These are phyloP conservation scores for Hyaloperonospora arabidopsidis DNA, from an alignment of 352 stramenopile genomes.

Conservation along the genomic window DNA sequence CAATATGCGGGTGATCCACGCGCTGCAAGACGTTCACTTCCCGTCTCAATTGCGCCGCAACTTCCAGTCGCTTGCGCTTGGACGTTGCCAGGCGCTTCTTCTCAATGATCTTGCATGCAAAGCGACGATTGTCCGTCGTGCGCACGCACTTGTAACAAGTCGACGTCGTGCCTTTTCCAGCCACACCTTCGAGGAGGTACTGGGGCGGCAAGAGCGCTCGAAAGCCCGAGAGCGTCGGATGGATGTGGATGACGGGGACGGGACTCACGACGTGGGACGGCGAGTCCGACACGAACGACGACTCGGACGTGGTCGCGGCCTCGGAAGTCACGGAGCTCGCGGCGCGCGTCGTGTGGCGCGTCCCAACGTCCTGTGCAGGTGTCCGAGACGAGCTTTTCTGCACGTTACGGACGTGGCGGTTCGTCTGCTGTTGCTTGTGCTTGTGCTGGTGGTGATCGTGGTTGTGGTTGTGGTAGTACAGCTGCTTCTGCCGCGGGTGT, in stretches of 20 bases:
- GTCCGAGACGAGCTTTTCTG: too few species aligned
- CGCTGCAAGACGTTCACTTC: conserved; percentile 58
- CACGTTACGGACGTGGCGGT: too few species aligned
- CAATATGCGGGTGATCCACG: conserved; percentile 62
- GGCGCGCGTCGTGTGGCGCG: conserved; percentile 8
- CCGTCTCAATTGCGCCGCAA: conserved; percentile 48
- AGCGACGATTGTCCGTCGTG: conserved; percentile 33
- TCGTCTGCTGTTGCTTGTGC: neutral
- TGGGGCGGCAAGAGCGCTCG: conserved; percentile 26
- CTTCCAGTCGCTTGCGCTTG: conserved; percentile 38
- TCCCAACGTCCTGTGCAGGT: conserved; percentile 18
- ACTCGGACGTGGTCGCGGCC: conserved; percentile 37
- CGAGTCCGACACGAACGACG: conserved; percentile 40
- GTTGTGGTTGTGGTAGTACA: too few species aligned
- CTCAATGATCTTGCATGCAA: conserved; percentile 78
- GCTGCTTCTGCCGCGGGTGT: neutral
- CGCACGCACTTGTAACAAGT: conserved; percentile 60
- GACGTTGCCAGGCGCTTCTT: conserved; percentile 50
- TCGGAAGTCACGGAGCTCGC: conserved; percentile 25
- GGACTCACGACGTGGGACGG: conserved; percentile 17
- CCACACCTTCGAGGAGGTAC: conserved; percentile 54
- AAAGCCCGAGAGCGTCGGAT: too few species aligned
- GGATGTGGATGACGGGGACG: neutral
- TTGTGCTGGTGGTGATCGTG: conserved; percentile 3
- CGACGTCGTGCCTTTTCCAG: conserved; percentile 60